A percentile compares a stretch with the other conserved stretches of the same genome.
Conservation (phyloP, 2,329 filamentous ascomycete species). For the Didymella pomorum region DNA sequence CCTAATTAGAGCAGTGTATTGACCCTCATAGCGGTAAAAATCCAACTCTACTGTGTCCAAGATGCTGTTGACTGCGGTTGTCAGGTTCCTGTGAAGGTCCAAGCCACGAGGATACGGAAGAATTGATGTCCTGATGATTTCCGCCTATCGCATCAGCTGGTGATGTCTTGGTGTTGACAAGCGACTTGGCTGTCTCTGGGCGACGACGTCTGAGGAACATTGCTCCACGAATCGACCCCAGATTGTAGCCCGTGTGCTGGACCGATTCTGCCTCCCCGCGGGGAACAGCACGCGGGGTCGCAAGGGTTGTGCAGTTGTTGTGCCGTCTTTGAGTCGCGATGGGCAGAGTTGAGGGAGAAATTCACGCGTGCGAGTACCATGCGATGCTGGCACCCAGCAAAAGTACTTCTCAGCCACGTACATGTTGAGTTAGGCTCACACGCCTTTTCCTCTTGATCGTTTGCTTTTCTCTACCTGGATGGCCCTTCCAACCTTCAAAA, state of each 20-base stretch:
- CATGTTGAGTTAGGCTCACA: background rate
- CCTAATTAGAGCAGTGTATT: conserved; percentile 2
- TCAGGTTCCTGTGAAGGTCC: conserved; percentile 18
- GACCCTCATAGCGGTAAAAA: conserved; percentile 8
- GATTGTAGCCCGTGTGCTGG: conserved; percentile 11
- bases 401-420: conserved; percentile 1
- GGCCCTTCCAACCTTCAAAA: background rate
- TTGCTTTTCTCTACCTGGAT: background rate
- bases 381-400: conserved; percentile 1
- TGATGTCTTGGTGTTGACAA: conserved; percentile 20
- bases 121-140: conserved; percentile 16
- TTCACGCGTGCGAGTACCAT: background rate
- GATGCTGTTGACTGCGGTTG: conserved; percentile 12
- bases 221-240: conserved; percentile 24
- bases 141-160: conserved; percentile 14
- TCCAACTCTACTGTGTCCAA: conserved; percentile 12
- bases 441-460: background rate
- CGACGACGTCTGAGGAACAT: conserved; percentile 17
- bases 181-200: conserved; percentile 20
- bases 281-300: conserved; percentile 12
- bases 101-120: conserved; percentile 21
- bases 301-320: conserved; percentile 5
- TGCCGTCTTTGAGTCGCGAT: conserved; percentile 10
- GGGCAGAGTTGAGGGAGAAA: background rate
- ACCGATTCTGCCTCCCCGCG: conserved; percentile 6